Conservation (phyloP, 495 filamentous ascomycete genomes). For the Penicillium waksmanii region DNA sequence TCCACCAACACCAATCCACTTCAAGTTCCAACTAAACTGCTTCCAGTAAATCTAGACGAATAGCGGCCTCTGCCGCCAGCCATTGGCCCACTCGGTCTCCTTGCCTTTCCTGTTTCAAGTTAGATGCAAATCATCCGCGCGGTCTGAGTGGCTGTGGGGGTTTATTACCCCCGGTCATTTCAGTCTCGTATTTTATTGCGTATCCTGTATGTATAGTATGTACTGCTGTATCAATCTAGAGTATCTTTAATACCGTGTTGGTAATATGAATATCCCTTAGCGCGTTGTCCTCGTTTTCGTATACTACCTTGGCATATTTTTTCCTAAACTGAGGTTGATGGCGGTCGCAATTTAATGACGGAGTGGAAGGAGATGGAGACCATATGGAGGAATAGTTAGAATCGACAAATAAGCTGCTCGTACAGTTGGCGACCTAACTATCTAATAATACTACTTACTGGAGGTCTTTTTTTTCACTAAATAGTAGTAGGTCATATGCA, state of each 20-base stretch:
- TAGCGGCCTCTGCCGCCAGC: neutral
- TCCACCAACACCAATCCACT: too few relatives aligned
- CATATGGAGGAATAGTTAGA: too few relatives aligned
- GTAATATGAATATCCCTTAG: neutral
- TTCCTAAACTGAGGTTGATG: neutral
- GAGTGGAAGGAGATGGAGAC: too few relatives aligned
- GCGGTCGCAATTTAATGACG: neutral
- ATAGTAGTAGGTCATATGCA: too few relatives aligned
- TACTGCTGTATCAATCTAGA: neutral
- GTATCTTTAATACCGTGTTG: neutral
- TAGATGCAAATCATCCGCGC: conserved; percentile 27
- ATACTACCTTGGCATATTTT: neutral
- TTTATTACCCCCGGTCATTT: conserved; percentile 1
- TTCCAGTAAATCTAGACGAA: conserved; percentile 25
- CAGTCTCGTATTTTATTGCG: neutral
- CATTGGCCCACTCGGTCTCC: conserved; percentile 6
- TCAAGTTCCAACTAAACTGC: conserved; percentile 11
- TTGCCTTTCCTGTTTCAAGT: conserved; percentile 6
- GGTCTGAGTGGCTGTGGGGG: conserved; percentile 10
- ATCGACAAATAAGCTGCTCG: too few relatives aligned
- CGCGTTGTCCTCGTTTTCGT: neutral
- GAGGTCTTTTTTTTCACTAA: too few relatives aligned
- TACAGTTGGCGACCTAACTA: too few relatives aligned
- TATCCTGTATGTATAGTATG: neutral
- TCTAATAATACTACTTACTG: too few relatives aligned